Conservation (phyloP, 352 stramenopile species). For the Phytophthora agathidicida region DNA sequence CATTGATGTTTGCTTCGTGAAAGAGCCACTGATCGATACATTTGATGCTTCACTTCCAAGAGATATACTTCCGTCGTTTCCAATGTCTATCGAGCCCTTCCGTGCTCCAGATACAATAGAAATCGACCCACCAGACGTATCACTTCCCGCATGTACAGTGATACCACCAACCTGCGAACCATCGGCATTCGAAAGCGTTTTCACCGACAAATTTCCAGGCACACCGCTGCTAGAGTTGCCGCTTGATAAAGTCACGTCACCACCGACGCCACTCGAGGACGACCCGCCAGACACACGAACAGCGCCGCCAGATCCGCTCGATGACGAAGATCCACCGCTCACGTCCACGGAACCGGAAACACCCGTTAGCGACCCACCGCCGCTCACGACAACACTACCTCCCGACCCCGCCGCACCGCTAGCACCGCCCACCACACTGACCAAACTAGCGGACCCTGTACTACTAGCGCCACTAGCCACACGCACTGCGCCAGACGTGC, state of each 20-base stretch:
- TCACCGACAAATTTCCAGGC: slow-evolving; percentile 12
- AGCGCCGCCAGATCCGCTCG: slow-evolving; percentile 20
- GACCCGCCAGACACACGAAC: slow-evolving; percentile 21
- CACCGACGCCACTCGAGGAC: slow-evolving; percentile 11
- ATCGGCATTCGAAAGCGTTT: slow-evolving; percentile 6
- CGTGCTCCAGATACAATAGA: slow-evolving; percentile 24
- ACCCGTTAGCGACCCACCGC: slow-evolving; percentile 10
- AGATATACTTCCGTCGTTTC: slow-evolving; percentile 20
- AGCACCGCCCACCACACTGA: slow-evolving; percentile 25
- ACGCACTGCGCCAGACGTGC: slow-evolving; percentile 25
- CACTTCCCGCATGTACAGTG: slow-evolving; percentile 16
- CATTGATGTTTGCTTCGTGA: slow-evolving; percentile 24
- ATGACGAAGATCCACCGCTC: slow-evolving; percentile 22
- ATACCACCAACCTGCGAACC: slow-evolving; percentile 12
- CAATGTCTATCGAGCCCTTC: slow-evolving; percentile 25
- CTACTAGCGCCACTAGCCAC: slow-evolving; percentile 25
- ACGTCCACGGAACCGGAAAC: slow-evolving; percentile 18
- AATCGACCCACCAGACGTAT: slow-evolving; percentile 28
- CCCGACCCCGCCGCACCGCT: slow-evolving; percentile 7
- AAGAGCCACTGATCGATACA: slow-evolving; percentile 23
- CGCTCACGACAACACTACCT: slow-evolving; percentile 12
- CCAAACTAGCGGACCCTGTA: slow-evolving; percentile 11
- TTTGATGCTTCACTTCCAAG: slow-evolving; percentile 15
- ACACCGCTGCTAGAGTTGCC: background rate
- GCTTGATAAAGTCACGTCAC: slow-evolving; percentile 12